Conservation (phyloP, 164 flowering plant species). For the Magnolia sinica region DNA sequence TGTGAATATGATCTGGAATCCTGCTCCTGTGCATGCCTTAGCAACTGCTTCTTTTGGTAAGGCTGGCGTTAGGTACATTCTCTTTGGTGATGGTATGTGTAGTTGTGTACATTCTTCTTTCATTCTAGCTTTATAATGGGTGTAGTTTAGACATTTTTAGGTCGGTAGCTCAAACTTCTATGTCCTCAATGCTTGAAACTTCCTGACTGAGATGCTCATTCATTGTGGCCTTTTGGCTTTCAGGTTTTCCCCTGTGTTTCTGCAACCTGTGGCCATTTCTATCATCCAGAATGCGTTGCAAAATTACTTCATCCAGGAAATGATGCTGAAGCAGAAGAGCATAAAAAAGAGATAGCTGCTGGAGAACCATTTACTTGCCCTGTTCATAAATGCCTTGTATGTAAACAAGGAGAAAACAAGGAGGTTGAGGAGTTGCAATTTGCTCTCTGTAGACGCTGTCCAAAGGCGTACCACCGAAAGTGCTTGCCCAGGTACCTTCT, state of each 20-base stretch:
- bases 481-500: slow-evolving; percentile 73
- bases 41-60: background rate
- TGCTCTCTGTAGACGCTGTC: slow-evolving; percentile 91
- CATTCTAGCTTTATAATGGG: background rate
- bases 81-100: background rate
- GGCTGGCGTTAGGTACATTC: background rate
- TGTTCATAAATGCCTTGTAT: slow-evolving; percentile 57
- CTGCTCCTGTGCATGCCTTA: too few relatives aligned
- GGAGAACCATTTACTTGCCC: slow-evolving; percentile 80
- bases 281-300: slow-evolving; percentile 76
- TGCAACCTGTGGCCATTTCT: slow-evolving; percentile 80
- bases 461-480: slow-evolving; percentile 80
- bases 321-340: slow-evolving; percentile 37
- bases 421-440: slow-evolving; percentile 46
- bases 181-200: background rate
- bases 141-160: background rate
- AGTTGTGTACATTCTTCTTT: background rate
- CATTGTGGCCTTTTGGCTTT: background rate
- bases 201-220: background rate
- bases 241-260: slow-evolving; percentile 74
- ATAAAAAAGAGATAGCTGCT: slow-evolving; percentile 38
- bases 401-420: slow-evolving; percentile 59
- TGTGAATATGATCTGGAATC: too few relatives aligned
- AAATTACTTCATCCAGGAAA: slow-evolving; percentile 41
- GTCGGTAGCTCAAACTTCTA: background rate